A percentile compares a stretch with the other conserved stretches of the same genome.
phyloP scores from a whole-genome alignment of 176 grass and related monocot genomes.

The Avena atlantica region DNA sequence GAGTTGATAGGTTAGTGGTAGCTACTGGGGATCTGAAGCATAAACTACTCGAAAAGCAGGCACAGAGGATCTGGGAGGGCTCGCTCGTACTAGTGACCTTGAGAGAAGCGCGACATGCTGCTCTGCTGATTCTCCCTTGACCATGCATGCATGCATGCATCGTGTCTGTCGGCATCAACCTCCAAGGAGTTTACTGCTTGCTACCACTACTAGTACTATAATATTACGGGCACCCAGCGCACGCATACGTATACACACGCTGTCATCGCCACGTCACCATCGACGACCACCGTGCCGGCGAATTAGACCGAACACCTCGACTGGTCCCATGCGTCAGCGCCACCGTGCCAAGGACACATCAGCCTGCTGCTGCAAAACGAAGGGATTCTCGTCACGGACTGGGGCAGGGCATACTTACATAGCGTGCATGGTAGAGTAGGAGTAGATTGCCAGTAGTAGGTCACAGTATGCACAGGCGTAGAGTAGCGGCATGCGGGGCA shows the following conservation, averaged over 20 bases:
- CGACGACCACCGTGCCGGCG: not conserved
- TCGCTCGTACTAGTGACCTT: slow-evolving; percentile 2
- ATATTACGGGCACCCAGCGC: not conserved
- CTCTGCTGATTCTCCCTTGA: slow-evolving; percentile 30
- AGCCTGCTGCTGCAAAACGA: not conserved
- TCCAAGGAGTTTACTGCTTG: not conserved
- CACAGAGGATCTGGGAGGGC: slow-evolving; percentile 17
- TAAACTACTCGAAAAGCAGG: not conserved
- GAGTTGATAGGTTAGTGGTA: no score
- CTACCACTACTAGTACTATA: not conserved
- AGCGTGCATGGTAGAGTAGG: not conserved
- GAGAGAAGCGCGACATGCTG: slow-evolving; percentile 28
- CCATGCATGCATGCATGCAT: not conserved
- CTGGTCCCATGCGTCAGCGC: not conserved
- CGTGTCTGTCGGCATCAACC: not conserved
- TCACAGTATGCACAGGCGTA: no score
- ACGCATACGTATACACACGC: not conserved
- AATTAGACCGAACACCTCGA: not conserved
- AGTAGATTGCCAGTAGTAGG: not conserved
- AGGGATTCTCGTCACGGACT: not conserved
- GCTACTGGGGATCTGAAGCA: not conserved
- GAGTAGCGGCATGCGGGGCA: no score
- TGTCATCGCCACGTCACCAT: not conserved
- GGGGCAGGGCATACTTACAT: not conserved
- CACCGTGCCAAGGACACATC: not conserved